Evolutionary conservation across 2,329 filamentous ascomycete genomes (phyloP).

Genomic region (Fusarium lyarnte): DNA sequence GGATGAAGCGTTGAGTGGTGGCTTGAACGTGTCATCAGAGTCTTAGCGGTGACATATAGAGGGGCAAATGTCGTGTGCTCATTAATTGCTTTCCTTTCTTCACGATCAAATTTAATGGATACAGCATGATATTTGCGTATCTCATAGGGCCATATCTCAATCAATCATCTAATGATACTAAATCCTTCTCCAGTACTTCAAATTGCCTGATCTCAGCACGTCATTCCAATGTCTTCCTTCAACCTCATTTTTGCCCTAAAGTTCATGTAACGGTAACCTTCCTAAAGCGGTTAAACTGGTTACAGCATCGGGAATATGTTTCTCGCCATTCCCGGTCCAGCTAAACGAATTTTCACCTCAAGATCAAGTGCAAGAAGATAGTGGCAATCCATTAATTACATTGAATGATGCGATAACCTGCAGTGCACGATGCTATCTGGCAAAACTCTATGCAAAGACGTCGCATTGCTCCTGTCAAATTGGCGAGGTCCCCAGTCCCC

Average conservation of each 20-base stretch:
- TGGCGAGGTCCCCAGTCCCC: conserved; percentile 2
- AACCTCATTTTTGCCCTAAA: not conserved
- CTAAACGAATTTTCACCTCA: not conserved
- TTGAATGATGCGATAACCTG: not conserved
- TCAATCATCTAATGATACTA: not conserved
- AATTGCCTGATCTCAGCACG: not conserved
- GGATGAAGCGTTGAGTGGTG: not conserved
- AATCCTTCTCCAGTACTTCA: not conserved
- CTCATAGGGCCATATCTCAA: not conserved
- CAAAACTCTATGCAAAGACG: not conserved
- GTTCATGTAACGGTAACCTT: conserved; percentile 36
- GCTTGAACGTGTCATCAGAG: not conserved
- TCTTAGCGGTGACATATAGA: conserved; percentile 2
- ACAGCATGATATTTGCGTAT: too few species aligned
- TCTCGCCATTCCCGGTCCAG: not conserved
- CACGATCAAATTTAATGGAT: not conserved
- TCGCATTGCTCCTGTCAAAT: not conserved
- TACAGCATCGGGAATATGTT: conserved; percentile 10
- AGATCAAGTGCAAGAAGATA: not conserved
- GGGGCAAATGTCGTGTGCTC: not conserved
- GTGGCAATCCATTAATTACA: not conserved
- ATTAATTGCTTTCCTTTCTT: rapidly evolving
- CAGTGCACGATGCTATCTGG: not conserved
- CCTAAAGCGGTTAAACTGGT: conserved; percentile 14
- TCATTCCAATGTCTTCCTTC: not conserved